Evolutionary conservation across 169 alveolate species (phyloP).

Genomic region (Plasmodium gaboni): DNA sequence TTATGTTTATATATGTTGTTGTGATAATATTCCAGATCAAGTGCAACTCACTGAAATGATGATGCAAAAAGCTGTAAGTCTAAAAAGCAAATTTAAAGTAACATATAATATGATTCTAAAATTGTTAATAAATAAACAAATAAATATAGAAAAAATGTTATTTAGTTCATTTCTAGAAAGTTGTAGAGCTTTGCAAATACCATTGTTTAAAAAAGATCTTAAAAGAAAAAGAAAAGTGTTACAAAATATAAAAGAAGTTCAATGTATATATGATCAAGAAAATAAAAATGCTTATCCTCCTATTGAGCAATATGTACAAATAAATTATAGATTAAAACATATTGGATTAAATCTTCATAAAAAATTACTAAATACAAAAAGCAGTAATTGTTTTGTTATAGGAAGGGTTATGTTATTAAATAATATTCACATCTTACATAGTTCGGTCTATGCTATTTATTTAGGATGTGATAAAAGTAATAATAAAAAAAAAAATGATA

Average conservation of each 20-base stretch:
- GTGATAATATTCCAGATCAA: conserved; percentile 91
- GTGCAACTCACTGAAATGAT: conserved; percentile 90
- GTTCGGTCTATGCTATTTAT: conserved; percentile 70
- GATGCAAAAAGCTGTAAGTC: conserved; percentile 87
- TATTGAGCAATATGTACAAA: conserved; percentile 70
- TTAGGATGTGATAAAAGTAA: conserved; percentile 70
- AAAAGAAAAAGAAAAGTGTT: conserved; percentile 76
- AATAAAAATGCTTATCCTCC: conserved; percentile 34
- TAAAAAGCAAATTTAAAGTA: conserved; percentile 93
- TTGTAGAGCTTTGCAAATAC: conserved; percentile 84
- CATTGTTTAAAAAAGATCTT: conserved; percentile 81
- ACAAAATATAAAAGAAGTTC: conserved; percentile 70
- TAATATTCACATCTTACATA: conserved; percentile 28
- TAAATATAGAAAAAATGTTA: conserved; percentile 89
- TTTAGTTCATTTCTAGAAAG: conserved; percentile 90
- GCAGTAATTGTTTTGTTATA: conserved; percentile 62
- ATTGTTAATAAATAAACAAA: conserved; percentile 86
- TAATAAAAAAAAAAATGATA: conserved; percentile 32
- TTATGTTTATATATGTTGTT: conserved; percentile 93
- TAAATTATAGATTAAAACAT: conserved; percentile 64
- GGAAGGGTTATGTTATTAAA: conserved; percentile 75
- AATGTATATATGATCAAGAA: conserved; percentile 55
- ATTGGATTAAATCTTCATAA: conserved; percentile 70
- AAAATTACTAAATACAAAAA: conserved; percentile 50
- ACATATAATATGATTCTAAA: conserved; percentile 93